These are phyloP conservation scores for Striga hermonthica DNA, from an alignment of 305 asterid genomes.

Conservation along the genomic window DNA sequence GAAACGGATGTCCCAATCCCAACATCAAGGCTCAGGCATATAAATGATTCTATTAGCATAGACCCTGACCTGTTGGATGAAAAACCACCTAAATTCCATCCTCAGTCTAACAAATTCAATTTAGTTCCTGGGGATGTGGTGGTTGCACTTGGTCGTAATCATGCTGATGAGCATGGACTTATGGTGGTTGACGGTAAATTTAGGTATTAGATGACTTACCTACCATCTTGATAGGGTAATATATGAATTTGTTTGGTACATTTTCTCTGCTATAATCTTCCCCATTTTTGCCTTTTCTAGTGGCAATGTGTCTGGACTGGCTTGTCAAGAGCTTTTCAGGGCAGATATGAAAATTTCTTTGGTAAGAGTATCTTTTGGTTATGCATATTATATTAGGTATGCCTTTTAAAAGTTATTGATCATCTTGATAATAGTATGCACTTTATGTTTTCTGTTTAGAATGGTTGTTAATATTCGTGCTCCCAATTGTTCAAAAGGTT, in stretches of 20 bases:
- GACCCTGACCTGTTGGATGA: constrained; percentile 3
- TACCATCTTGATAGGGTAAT: neutral
- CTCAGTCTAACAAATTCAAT: neutral
- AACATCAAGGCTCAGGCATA: neutral
- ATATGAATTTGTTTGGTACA: neutral
- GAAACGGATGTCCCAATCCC: neutral
- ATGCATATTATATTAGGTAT: neutral
- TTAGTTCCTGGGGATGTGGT: neutral
- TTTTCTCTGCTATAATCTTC: neutral
- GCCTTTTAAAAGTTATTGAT: neutral
- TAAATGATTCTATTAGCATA: constrained; percentile 1
- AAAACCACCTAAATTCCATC: neutral
- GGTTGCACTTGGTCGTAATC: constrained; percentile 14
- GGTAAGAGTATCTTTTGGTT: neutral
- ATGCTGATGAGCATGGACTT: neutral
- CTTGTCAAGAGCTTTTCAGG: constrained; percentile 7
- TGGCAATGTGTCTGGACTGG: neutral
- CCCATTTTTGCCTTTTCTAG: neutral
- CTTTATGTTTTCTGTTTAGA: too few species aligned
- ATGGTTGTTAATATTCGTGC: too few species aligned
- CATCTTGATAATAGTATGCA: neutral
- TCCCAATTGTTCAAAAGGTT: too few species aligned
- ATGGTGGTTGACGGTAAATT: constrained; percentile 4
- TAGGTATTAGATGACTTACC: neutral
- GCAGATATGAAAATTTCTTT: constrained; percentile 1